phyloP scores from a whole-genome alignment of 2,329 filamentous ascomycete genomes.

The Epichloe sibirici region DNA sequence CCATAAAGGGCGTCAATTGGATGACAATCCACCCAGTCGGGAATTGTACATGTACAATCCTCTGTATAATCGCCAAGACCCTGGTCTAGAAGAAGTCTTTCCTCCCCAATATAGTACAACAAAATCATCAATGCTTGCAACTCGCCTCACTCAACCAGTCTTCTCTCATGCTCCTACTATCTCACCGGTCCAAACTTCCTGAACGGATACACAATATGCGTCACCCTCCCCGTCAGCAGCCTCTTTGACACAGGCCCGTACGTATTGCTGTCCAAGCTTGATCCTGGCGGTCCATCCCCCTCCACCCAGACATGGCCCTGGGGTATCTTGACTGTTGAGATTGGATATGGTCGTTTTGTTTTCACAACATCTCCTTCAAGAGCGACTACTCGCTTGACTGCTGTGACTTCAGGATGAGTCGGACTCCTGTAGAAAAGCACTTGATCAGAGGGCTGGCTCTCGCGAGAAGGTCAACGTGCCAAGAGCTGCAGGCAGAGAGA shows the following conservation, averaged over 20 bases:
- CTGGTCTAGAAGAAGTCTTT: not conserved
- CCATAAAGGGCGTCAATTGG: no score
- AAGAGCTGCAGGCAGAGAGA: not conserved
- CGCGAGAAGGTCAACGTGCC: not conserved
- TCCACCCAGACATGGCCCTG: constrained; percentile 89
- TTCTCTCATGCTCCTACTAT: constrained; percentile 41
- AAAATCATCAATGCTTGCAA: no score
- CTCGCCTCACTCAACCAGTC: constrained; percentile 9
- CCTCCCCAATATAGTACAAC: not conserved
- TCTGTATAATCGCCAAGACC: not conserved
- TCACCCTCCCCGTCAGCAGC: constrained; percentile 63
- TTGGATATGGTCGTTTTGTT: constrained; percentile 49
- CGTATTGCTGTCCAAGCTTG: constrained; percentile 72
- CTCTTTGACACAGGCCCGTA: constrained; percentile 74
- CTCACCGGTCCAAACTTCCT: constrained; percentile 42
- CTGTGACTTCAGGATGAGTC: constrained; percentile 51
- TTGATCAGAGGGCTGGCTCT: not conserved
- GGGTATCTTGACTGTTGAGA: constrained; percentile 51
- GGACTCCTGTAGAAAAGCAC: constrained; percentile 46
- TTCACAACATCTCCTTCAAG: constrained; percentile 67
- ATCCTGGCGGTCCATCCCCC: constrained; percentile 59
- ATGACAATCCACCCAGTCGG: no score
- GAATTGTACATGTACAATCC: no score
- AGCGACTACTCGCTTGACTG: constrained; percentile 74
- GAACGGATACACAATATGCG: constrained; percentile 59